Conservation (phyloP, 1,284 basidiomycete genomes). For the Puccinia hordei region DNA sequence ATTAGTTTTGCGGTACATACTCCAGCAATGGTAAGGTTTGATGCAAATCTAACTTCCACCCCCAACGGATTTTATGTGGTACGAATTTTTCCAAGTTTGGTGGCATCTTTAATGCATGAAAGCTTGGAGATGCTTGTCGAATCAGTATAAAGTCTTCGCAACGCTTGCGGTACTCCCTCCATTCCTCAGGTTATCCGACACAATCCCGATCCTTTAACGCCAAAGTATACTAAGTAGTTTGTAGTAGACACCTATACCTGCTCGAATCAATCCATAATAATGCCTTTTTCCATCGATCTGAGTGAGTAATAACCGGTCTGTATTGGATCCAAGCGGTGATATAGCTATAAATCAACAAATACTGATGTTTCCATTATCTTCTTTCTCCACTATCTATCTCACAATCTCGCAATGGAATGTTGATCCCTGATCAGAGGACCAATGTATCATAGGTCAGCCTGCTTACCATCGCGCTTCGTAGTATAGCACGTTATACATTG, state of each 20-base stretch:
- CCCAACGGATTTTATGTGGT: slow-evolving; percentile 1
- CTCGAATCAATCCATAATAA: background rate
- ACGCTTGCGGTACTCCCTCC: background rate
- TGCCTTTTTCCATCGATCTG: slow-evolving; percentile 37
- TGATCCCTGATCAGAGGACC: slow-evolving; percentile 9
- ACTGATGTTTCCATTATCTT: too few species aligned
- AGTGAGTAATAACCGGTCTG: background rate
- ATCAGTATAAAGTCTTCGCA: background rate
- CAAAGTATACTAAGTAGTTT: background rate
- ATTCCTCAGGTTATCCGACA: background rate
- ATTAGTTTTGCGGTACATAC: background rate
- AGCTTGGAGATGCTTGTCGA: background rate
- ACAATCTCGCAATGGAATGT: background rate
- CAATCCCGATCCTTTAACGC: background rate
- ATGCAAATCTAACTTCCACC: background rate
- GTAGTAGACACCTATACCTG: background rate
- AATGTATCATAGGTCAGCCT: slow-evolving; percentile 28
- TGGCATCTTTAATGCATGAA: background rate
- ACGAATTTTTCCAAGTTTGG: background rate
- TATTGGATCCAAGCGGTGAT: background rate
- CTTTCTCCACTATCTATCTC: too few species aligned
- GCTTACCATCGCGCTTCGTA: background rate
- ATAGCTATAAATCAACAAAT: background rate
- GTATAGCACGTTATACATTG: too few species aligned
- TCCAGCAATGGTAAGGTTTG: background rate